Percentiles rank a stretch among this genome's conserved stretches.
Conservation (phyloP, 2,329 filamentous ascomycete species). For the Aureobasidium sp. region DNA sequence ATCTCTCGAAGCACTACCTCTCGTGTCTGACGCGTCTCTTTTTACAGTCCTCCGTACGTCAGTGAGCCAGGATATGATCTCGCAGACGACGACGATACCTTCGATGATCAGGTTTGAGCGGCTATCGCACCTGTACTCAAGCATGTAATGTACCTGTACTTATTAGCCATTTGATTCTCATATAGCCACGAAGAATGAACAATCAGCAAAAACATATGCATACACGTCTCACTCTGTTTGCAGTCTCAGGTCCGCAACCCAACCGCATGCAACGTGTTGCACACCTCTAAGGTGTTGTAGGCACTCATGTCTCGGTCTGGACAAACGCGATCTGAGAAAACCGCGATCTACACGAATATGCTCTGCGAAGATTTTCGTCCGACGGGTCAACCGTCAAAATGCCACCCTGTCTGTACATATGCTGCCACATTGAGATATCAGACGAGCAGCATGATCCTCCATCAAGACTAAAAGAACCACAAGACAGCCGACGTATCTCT, state of each 20-base stretch:
- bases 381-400: not conserved
- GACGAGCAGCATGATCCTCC: not conserved
- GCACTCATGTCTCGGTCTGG: not conserved
- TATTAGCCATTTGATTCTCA: not conserved
- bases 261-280: not conserved
- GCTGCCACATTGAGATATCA: constrained; percentile 1
- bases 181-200: not conserved
- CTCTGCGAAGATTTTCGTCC: not conserved
- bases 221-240: not conserved
- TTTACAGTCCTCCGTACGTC: constrained; percentile 24
- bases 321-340: not conserved
- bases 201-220: not conserved
- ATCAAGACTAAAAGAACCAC: not conserved
- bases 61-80: constrained; percentile 17
- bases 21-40: not conserved
- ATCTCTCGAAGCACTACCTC: not conserved
- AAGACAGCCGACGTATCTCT: not conserved
- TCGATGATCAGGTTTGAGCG: constrained; percentile 16
- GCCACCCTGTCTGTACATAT: not conserved
- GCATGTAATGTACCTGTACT: not conserved
- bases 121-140: not conserved
- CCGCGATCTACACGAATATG: not conserved
- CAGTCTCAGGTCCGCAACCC: not conserved
- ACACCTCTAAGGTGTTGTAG: not conserved
- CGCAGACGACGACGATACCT: constrained; percentile 20